Evolutionary conservation across 2,329 filamentous ascomycete species (phyloP).

Genomic region (Tolypocladium cylindrosporum): DNA sequence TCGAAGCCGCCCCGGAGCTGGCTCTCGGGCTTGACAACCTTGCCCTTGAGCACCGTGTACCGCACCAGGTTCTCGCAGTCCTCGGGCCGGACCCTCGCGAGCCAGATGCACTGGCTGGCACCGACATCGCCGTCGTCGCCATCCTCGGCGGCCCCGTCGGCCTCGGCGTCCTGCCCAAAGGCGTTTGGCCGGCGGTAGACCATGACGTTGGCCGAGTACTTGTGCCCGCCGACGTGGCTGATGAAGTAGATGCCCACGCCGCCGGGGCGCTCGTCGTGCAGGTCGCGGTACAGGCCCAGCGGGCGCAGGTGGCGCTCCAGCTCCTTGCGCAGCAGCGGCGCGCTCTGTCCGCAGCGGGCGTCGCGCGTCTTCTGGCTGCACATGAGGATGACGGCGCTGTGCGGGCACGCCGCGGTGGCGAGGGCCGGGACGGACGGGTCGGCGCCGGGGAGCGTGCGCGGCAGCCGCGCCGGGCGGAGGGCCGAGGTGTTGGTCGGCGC

Average conservation of each 20-base stretch:
- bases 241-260: conserved; percentile 96
- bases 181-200: conserved; percentile 64
- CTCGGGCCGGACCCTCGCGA: conserved; percentile 73
- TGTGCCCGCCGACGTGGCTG: conserved; percentile 91
- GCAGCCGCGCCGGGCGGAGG: conserved; percentile 32
- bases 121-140: conserved; percentile 32
- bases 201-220: conserved; percentile 91
- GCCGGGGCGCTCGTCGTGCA: conserved; percentile 79
- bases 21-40: conserved; percentile 78
- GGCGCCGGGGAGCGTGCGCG: conserved; percentile 18
- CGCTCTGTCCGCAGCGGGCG: conserved; percentile 87
- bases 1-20: conserved; percentile 91
- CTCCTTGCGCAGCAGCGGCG: conserved; percentile 79
- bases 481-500: conserved; percentile 66
- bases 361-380: conserved; percentile 94
- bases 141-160: conserved; percentile 14
- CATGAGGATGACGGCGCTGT: conserved; percentile 79
- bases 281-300: conserved; percentile 73
- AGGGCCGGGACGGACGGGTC: conserved; percentile 20
- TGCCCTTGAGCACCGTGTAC: conserved; percentile 86
- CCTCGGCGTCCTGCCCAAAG: conserved; percentile 35
- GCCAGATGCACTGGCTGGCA: conserved; percentile 85
- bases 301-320: conserved; percentile 82
- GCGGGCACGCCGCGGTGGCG: conserved; percentile 51
- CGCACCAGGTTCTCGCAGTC: conserved; percentile 88